Percentiles rank a stretch among this genome's conserved stretches.
These are phyloP conservation scores for Globisporangium apiculatum DNA, from an alignment of 352 stramenopile genomes.

Conservation along the genomic window DNA sequence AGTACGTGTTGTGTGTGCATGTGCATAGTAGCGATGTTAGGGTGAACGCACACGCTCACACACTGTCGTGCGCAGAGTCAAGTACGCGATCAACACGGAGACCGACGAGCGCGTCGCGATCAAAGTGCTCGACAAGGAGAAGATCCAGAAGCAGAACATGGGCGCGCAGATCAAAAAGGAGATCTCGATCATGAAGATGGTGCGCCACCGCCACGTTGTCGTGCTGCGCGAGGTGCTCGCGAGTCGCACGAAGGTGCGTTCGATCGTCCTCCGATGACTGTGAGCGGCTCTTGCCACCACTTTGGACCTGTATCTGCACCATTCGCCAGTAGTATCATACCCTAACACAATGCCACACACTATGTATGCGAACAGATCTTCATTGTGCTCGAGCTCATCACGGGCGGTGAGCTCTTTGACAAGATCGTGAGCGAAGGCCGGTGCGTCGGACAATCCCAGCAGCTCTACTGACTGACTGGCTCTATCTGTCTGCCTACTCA, in stretches of 20 bases:
- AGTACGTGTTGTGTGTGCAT: conserved; percentile 47
- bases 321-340: too few relatives aligned
- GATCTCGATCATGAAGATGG: conserved; percentile 99
- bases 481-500: too few relatives aligned
- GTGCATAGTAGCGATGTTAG: background rate
- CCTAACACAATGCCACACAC: too few relatives aligned
- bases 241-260: conserved; percentile 90
- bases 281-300: too few relatives aligned
- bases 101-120: conserved; percentile 94
- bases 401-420: conserved; percentile 90
- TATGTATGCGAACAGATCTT: conserved; percentile 85
- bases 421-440: conserved; percentile 94
- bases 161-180: conserved; percentile 97
- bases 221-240: conserved; percentile 88
- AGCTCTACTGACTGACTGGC: too few relatives aligned
- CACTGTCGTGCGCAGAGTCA: conserved; percentile 51
- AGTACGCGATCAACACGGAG: conserved; percentile 94
- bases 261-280: too few relatives aligned
- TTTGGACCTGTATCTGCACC: background rate
- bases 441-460: conserved; percentile 15
- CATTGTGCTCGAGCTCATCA: conserved; percentile 90
- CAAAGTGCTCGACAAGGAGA: conserved; percentile 97
- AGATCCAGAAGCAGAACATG: conserved; percentile 99
- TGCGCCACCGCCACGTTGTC: conserved; percentile 85
- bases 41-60: conserved; percentile 1